These are phyloP conservation scores for Prunus mume DNA, from an alignment of 306 rosid species.

Conservation along the genomic window DNA sequence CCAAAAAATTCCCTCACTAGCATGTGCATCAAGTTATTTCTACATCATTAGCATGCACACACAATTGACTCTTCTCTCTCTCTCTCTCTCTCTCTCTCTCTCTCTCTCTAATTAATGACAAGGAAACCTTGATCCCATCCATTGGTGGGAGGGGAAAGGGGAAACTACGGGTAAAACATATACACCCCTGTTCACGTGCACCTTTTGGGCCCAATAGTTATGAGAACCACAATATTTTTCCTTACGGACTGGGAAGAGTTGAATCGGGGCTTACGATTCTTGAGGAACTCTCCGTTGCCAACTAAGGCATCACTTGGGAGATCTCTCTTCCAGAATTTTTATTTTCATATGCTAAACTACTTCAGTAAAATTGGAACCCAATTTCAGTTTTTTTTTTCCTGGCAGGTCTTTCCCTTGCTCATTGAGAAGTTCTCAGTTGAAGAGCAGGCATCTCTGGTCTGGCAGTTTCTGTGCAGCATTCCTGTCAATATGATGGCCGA, in stretches of 20 bases:
- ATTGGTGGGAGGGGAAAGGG: background rate
- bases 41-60: background rate
- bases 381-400: background rate
- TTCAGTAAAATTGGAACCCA: background rate
- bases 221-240: background rate
- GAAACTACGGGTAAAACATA: background rate
- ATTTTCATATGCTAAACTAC: background rate
- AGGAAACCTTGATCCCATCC: background rate
- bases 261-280: background rate
- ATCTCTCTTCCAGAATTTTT: background rate
- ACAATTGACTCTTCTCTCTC: background rate
- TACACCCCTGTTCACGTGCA: background rate
- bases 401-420: conserved; percentile 92
- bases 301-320: background rate
- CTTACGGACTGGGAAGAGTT: background rate
- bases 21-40: background rate
- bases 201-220: background rate
- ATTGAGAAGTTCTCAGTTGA: conserved; percentile 82
- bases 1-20: background rate
- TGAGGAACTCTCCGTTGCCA: background rate
- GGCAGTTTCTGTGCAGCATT: conserved; percentile 98
- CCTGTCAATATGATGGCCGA: conserved; percentile 93
- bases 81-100: conserved; percentile 1
- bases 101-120: background rate
- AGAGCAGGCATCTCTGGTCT: conserved; percentile 89